Base-by-base conservation (phyloP, 2,329 filamentous ascomycete genomes). In the Venturia asperata region DNA sequence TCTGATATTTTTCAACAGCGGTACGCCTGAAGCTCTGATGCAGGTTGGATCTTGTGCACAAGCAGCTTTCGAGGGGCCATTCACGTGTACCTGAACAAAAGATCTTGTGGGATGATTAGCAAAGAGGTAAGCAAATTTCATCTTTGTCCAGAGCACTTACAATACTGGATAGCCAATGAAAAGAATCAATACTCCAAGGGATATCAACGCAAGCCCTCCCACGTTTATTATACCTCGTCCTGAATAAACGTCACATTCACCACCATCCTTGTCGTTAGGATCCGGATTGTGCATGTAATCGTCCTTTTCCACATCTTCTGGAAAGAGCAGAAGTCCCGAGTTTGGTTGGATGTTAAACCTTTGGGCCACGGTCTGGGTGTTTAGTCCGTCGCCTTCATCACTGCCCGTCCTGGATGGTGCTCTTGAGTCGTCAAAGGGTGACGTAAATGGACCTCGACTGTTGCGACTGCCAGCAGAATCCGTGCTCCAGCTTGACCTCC, bases 331-430 rank as follows among this genome's bases (percentile, higher is more conserved):
- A 63, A 90, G 75, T 6, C 86, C 86, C 17, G 86, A 83, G 2
- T 85, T 87, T 0, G 87, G 87, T 72, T 84, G 79, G 64, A 90
- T 89, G 71, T 88, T 89, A 74, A 87, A 90, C 74, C 90, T 90
- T 71, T 89, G 85, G 19, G 85, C 85, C 3, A 90, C 87, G 1
- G 87, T 89, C 76, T 90, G 87, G 0, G 87, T 90, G 70, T 88
- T 90, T 64, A 89, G 27, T 21, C 42, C 63, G 13, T 56, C 76
- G 70, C 81, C 79, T 24, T 87, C 83, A 58, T 88, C 85, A 70
- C 85, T 88, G n/a, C 81, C 84, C 24, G 82, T 79, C 67, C 83
- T 77, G 62, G 85, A 87, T 2, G 82, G 82, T 15, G 82, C 79
- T 68, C 81, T 77, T 5, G 83, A 85, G 67, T 87, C 85, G 66